phyloP scores from a whole-genome alignment of 2,329 filamentous ascomycete genomes.

The Pseudogymnoascus sp. region DNA sequence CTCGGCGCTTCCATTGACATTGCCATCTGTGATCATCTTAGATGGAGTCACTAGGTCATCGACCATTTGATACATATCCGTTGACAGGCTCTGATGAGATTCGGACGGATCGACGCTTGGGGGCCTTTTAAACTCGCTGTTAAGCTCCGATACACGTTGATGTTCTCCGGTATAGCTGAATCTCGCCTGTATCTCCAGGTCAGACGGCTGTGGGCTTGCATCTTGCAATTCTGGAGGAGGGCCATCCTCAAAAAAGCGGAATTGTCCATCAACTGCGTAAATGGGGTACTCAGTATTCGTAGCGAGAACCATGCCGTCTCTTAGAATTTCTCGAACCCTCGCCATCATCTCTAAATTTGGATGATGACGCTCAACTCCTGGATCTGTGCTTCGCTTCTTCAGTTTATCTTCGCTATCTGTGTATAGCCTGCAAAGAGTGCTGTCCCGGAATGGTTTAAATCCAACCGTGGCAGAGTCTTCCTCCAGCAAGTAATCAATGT shows the following conservation, averaged over 20 bases:
- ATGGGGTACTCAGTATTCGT: slow-evolving; percentile 33
- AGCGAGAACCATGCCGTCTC: slow-evolving; percentile 51
- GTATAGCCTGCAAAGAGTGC: slow-evolving; percentile 42
- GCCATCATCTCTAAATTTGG: slow-evolving; percentile 58
- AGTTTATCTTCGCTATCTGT: slow-evolving; percentile 29
- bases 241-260: slow-evolving; percentile 45
- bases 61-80: slow-evolving; percentile 49
- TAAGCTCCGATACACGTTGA: not conserved
- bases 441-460: slow-evolving; percentile 49
- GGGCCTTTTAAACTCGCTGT: not conserved
- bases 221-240: slow-evolving; percentile 31
- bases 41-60: slow-evolving; percentile 39
- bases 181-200: not conserved
- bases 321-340: slow-evolving; percentile 52
- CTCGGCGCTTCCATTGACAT: slow-evolving; percentile 25
- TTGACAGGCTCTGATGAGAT: slow-evolving; percentile 29
- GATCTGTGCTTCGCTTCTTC: slow-evolving; percentile 41
- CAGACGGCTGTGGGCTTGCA: slow-evolving; percentile 30
- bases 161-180: not conserved
- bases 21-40: slow-evolving; percentile 18
- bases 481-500: slow-evolving; percentile 54
- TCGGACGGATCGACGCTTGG: slow-evolving; percentile 17
- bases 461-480: slow-evolving; percentile 60
- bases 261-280: slow-evolving; percentile 37
- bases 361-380: slow-evolving; percentile 41